Evolutionary conservation across 768 basidiomycete species (phyloP).

Genomic region (Auriscalpium orientale): DNA sequence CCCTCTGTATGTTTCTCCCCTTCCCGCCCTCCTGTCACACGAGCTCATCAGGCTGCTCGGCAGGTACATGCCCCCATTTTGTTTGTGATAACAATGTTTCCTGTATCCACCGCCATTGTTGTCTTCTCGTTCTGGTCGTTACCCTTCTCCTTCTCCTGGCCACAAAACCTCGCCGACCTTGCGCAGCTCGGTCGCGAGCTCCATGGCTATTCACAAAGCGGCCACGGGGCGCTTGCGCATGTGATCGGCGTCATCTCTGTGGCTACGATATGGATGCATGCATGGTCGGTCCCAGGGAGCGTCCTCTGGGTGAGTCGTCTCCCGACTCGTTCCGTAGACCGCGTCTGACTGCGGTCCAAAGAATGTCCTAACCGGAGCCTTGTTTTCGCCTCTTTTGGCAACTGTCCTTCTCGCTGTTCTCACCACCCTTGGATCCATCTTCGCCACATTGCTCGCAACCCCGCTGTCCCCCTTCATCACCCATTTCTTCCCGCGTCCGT

Average conservation of each 20-base stretch:
- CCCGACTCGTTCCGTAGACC: not conserved
- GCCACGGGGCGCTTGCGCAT: conserved; percentile 56
- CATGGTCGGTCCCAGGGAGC: conserved; percentile 94
- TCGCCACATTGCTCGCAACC: conserved; percentile 70
- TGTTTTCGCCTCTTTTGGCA: conserved; percentile 78
- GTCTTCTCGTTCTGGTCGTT: conserved; percentile 42
- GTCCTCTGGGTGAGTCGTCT: conserved; percentile 69
- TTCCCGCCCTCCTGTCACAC: conserved; percentile 6
- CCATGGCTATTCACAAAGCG: conserved; percentile 71
- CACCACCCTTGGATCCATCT: conserved; percentile 81
- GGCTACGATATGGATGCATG: conserved; percentile 90
- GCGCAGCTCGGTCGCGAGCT: conserved; percentile 69
- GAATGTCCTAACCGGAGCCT: conserved; percentile 86
- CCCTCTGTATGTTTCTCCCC: conserved; percentile 8
- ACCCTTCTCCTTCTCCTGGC: conserved; percentile 71
- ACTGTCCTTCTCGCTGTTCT: conserved; percentile 75
- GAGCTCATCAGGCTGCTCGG: conserved; percentile 9
- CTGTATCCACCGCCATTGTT: conserved; percentile 54
- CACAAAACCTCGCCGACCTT: conserved; percentile 66
- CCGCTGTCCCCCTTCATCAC: conserved; percentile 82
- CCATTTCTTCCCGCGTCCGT: conserved; percentile 73
- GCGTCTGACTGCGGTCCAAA: conserved; percentile 22
- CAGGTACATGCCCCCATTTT: conserved; percentile 56
- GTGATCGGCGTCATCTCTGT: conserved; percentile 78
- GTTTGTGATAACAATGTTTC: conserved; percentile 61